Evolutionary conservation across 306 rosid genomes (phyloP).

Genomic region (Acacia confusa): DNA sequence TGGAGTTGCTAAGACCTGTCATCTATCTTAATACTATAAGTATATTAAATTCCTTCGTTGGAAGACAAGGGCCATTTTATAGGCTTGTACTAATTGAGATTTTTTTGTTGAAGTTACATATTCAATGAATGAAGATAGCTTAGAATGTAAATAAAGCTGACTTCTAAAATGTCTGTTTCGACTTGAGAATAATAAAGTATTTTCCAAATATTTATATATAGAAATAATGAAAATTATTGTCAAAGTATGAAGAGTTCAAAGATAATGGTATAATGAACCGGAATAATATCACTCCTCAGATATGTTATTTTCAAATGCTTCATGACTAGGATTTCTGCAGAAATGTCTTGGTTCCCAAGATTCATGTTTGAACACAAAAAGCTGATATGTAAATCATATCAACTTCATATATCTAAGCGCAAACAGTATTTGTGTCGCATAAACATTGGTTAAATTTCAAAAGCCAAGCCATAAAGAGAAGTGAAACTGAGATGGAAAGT

Average conservation of each 20-base stretch:
- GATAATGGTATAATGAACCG: not conserved
- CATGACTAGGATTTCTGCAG: not conserved
- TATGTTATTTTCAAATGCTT: not conserved
- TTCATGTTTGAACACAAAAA: not conserved
- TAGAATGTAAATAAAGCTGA: not conserved
- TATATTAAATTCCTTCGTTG: not conserved
- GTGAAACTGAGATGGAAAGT: constrained; percentile 19
- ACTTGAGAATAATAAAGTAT: too few species aligned
- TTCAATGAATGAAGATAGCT: not conserved
- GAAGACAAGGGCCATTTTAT: not conserved
- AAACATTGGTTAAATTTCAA: not conserved
- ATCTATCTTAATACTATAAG: not conserved
- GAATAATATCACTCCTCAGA: too few species aligned
- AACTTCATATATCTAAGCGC: too few species aligned
- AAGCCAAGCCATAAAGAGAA: not conserved
- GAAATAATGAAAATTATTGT: too few species aligned
- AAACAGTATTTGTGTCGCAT: not conserved
- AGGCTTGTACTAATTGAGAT: not conserved
- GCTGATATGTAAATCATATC: not conserved
- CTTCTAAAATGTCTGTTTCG: not conserved
- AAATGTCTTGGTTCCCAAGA: not conserved
- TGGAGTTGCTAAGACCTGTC: too few species aligned
- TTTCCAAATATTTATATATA: too few species aligned
- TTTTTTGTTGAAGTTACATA: not conserved
- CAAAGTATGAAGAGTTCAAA: not conserved